These are phyloP conservation scores for Wakefieldia striispora DNA, from an alignment of 768 basidiomycete genomes.

Conservation along the genomic window DNA sequence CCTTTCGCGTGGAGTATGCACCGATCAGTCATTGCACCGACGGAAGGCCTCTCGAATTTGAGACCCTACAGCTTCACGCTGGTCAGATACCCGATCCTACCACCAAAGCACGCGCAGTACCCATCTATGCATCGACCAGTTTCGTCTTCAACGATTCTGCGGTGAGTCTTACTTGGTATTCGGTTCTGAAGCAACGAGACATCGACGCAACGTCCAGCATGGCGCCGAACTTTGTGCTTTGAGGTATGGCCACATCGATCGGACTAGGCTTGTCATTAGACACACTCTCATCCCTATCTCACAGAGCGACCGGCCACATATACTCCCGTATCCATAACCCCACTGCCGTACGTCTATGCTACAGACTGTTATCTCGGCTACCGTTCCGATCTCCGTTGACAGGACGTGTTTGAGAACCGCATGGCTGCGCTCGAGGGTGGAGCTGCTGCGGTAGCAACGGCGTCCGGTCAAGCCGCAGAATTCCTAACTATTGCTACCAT, in stretches of 20 bases:
- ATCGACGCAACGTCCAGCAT: constrained; percentile 36
- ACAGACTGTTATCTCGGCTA: not conserved
- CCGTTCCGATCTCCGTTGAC: not conserved
- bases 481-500: constrained; percentile 57
- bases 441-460: constrained; percentile 51
- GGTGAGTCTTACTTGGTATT: constrained; percentile 25
- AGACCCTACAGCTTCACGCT: constrained; percentile 63
- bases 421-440: constrained; percentile 67
- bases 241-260: constrained; percentile 21
- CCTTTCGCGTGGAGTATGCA: too few species aligned
- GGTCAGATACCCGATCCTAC: constrained; percentile 52
- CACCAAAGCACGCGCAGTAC: constrained; percentile 59
- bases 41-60: constrained; percentile 48
- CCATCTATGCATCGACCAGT: constrained; percentile 57
- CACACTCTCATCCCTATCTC: not conserved
- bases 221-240: constrained; percentile 48
- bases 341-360: constrained; percentile 42
- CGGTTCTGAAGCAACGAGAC: not conserved
- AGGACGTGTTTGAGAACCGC: constrained; percentile 66
- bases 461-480: constrained; percentile 63
- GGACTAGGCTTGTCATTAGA: not conserved
- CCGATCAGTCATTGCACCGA: not conserved
- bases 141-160: constrained; percentile 56
- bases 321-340: constrained; percentile 60
- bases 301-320: constrained; percentile 44